A percentile compares a stretch with the other conserved stretches of the same genome.
These are phyloP conservation scores for Porcisia hertigi DNA, from an alignment of 208 protist species.

Conservation along the genomic window DNA sequence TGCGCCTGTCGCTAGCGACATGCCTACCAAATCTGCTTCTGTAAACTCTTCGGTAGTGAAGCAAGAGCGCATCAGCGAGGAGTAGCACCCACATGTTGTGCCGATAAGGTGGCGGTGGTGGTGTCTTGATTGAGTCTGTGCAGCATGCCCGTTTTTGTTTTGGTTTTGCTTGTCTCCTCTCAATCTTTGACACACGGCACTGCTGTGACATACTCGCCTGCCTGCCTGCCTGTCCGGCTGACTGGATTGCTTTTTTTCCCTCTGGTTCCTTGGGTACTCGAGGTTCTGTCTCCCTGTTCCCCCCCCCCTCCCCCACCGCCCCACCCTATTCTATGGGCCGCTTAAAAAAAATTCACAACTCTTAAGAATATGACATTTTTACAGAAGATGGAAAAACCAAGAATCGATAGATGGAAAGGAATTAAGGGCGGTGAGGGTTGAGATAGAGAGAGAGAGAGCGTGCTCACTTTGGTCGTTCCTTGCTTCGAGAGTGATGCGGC, in stretches of 20 bases:
- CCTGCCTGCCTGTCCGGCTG: background rate
- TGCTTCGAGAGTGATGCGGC: no score
- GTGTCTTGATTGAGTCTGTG: background rate
- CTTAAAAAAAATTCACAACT: no score
- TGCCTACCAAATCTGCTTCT: background rate
- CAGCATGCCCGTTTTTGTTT: background rate
- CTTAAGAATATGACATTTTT: no score
- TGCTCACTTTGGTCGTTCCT: background rate
- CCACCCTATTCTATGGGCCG: no score
- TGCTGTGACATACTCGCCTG: background rate
- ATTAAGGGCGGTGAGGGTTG: no score
- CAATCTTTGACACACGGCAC: background rate
- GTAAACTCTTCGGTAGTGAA: slow-evolving; percentile 28
- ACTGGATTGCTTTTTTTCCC: background rate
- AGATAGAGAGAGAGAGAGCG: background rate
- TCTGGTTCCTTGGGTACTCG: background rate
- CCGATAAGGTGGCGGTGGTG: no score
- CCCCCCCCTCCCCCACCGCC: background rate
- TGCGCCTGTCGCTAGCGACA: background rate
- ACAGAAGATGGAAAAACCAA: no score
- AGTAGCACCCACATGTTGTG: background rate
- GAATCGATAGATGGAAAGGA: no score
- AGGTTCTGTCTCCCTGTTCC: no score
- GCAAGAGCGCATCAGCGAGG: slow-evolving; percentile 17
- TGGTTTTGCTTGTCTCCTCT: no score